These are phyloP conservation scores for Globisporangium nunn DNA, from an alignment of 352 stramenopile species.

Conservation along the genomic window DNA sequence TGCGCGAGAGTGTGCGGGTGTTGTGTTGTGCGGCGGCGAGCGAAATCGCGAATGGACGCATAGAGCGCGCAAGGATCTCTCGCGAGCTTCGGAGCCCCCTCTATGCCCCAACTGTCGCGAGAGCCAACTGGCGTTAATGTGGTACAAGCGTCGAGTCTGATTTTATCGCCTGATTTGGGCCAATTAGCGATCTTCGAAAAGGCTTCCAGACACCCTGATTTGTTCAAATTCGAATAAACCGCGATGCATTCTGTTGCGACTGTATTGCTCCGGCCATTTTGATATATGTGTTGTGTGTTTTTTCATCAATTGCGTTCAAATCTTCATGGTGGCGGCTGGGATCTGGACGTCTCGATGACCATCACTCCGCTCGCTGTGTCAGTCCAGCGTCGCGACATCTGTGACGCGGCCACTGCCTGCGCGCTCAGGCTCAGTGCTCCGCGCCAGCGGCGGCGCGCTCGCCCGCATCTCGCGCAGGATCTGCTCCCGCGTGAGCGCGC, in stretches of 20 bases:
- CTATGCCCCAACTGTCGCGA: not conserved
- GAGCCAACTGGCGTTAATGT: not conserved
- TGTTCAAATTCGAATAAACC: too few species aligned
- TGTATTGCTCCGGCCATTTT: too few species aligned
- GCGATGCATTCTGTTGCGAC: too few species aligned
- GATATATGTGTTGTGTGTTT: too few species aligned
- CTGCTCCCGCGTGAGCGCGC: constrained; percentile 42
- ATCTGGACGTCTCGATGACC: too few species aligned
- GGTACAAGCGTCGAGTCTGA: not conserved
- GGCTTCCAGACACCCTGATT: too few species aligned
- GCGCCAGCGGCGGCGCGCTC: not conserved
- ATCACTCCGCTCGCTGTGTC: too few species aligned
- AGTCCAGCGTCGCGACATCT: constrained; percentile 5
- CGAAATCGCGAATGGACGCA: constrained; percentile 2
- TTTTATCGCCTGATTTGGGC: too few species aligned
- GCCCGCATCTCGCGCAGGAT: constrained; percentile 37
- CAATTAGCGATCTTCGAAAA: too few species aligned
- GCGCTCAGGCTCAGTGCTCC: not conserved
- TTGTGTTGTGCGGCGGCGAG: not conserved
- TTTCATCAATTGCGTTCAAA: too few species aligned
- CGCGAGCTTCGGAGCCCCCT: too few species aligned
- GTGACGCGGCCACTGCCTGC: not conserved
- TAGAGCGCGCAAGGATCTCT: not conserved
- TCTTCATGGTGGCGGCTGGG: too few species aligned
- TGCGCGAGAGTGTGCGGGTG: not conserved